These are phyloP conservation scores for Hylodesmum podocarpum DNA, from an alignment of 306 rosid genomes.

Conservation along the genomic window DNA sequence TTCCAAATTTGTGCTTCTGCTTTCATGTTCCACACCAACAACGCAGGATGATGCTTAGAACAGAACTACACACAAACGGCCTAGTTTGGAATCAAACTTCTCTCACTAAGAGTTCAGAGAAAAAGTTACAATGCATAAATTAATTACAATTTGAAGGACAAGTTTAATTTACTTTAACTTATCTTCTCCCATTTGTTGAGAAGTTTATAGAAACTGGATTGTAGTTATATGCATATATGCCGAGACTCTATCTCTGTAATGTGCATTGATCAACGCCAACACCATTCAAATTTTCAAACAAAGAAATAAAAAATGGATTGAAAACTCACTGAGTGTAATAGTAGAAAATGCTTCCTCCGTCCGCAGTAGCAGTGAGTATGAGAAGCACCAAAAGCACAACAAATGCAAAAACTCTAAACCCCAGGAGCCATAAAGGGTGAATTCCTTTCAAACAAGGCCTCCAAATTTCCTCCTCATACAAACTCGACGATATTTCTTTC, in stretches of 20 bases:
- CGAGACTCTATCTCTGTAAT: not conserved
- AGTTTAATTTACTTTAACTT: not conserved
- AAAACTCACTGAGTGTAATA: slow-evolving; percentile 81
- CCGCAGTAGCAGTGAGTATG: slow-evolving; percentile 51
- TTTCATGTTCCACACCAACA: slow-evolving; percentile 8
- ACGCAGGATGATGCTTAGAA: not conserved
- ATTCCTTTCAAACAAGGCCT: slow-evolving; percentile 82
- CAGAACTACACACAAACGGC: not conserved
- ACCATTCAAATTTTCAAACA: not conserved
- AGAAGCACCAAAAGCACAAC: slow-evolving; percentile 75
- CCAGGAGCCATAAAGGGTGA: slow-evolving; percentile 91
- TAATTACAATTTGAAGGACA: not conserved
- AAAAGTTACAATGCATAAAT: not conserved
- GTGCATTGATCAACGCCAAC: not conserved
- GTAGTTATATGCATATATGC: not conserved
- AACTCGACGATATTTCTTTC: slow-evolving; percentile 42
- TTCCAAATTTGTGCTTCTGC: not conserved
- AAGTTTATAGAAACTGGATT: not conserved
- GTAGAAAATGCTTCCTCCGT: slow-evolving; percentile 78
- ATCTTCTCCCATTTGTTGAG: not conserved
- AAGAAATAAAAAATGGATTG: slow-evolving; percentile 20
- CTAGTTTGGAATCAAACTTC: not conserved
- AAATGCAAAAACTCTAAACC: slow-evolving; percentile 77
- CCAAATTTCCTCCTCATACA: slow-evolving; percentile 96
- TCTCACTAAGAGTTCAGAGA: not conserved